Percentiles rank a stretch among this genome's conserved stretches.
phyloP scores from a whole-genome alignment of 2,329 filamentous ascomycete species.

The Paecilomyces fulvus region DNA sequence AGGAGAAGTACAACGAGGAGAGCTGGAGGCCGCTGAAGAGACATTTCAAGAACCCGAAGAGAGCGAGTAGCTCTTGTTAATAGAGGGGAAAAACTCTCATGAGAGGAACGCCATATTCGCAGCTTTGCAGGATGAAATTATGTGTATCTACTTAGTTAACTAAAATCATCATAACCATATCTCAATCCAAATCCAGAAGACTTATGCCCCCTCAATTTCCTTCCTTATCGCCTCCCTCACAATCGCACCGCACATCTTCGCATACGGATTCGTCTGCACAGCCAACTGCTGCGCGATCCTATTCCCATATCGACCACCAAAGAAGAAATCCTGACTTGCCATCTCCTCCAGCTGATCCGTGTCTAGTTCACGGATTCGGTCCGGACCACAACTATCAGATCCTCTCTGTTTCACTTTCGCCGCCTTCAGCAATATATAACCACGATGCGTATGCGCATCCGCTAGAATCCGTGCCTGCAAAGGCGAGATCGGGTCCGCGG shows the following conservation, averaged over 20 bases:
- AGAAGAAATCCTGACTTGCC: conserved; percentile 47
- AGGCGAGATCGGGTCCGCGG: conserved; percentile 35
- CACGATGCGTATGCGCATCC: conserved; percentile 48
- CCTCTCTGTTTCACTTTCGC: conserved; percentile 11
- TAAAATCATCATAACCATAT: neutral
- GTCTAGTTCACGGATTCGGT: conserved; percentile 22
- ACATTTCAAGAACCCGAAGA: conserved; percentile 50
- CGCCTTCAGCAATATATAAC: conserved; percentile 35
- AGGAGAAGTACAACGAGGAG: conserved; percentile 68
- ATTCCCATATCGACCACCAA: conserved; percentile 49
- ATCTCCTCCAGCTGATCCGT: conserved; percentile 44
- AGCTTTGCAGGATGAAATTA: neutral
- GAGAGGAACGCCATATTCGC: neutral
- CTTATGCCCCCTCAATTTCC: conserved; percentile 36
- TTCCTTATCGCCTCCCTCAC: conserved; percentile 52
- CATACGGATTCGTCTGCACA: conserved; percentile 54
- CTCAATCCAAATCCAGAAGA: neutral
- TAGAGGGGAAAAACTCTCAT: neutral
- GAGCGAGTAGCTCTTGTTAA: neutral
- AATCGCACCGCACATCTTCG: conserved; percentile 54
- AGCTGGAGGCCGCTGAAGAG: conserved; percentile 66
- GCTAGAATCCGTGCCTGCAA: conserved; percentile 44
- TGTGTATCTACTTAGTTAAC: neutral
- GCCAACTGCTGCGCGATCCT: conserved; percentile 49
- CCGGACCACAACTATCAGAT: conserved; percentile 11